Evolutionary conservation across 768 basidiomycete species (phyloP).

Genomic region (Kockovaella imperatae): DNA sequence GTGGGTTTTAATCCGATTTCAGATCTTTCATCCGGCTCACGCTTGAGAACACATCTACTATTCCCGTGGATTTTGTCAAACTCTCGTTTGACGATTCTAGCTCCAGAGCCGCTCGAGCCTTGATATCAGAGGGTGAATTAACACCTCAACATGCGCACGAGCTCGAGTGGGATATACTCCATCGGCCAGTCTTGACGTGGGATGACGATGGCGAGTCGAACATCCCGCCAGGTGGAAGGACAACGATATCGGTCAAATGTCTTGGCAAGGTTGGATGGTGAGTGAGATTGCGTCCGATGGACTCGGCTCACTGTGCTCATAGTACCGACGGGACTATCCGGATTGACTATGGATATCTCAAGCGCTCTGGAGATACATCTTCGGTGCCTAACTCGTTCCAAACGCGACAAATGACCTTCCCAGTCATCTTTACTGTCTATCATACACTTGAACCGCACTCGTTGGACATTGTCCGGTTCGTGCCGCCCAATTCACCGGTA

Average conservation of each 20-base stretch:
- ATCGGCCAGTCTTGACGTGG: slow-evolving; percentile 77
- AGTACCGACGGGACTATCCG: slow-evolving; percentile 74
- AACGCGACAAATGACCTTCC: slow-evolving; percentile 78
- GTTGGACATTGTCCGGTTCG: slow-evolving; percentile 56
- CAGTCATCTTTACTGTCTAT: slow-evolving; percentile 87
- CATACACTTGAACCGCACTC: slow-evolving; percentile 81
- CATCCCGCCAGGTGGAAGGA: slow-evolving; percentile 64
- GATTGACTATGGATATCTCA: slow-evolving; percentile 70
- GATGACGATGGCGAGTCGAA: slow-evolving; percentile 49
- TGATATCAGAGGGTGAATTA: slow-evolving; percentile 69
- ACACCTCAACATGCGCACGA: slow-evolving; percentile 83
- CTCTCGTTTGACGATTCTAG: slow-evolving; percentile 88
- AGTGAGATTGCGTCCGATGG: too few species aligned
- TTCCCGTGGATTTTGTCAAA: slow-evolving; percentile 77
- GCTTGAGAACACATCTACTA: slow-evolving; percentile 76
- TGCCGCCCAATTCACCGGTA: background rate
- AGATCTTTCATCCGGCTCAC: slow-evolving; percentile 80
- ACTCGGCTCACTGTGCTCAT: too few species aligned
- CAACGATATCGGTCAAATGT: slow-evolving; percentile 63
- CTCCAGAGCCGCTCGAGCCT: slow-evolving; percentile 63
- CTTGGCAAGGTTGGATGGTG: slow-evolving; percentile 90
- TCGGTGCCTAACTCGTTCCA: slow-evolving; percentile 53
- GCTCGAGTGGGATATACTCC: slow-evolving; percentile 70
- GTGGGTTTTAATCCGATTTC: slow-evolving; percentile 11
- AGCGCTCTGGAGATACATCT: slow-evolving; percentile 38